These are phyloP conservation scores for Aspergillus biplanus DNA, from an alignment of 495 filamentous ascomycete species.

Conservation along the genomic window DNA sequence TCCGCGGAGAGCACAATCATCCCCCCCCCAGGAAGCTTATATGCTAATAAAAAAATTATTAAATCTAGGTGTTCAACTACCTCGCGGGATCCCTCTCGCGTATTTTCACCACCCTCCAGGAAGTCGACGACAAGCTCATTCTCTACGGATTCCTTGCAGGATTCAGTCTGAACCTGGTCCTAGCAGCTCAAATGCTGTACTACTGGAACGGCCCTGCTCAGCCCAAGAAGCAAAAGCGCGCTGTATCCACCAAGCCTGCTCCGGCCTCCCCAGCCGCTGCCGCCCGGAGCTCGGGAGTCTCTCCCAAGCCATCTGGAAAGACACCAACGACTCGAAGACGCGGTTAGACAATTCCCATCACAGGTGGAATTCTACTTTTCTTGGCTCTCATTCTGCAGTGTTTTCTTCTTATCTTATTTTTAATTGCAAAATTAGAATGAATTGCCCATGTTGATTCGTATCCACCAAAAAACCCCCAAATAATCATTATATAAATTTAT, in stretches of 20 bases:
- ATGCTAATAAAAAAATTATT: too few species aligned
- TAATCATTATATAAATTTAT: neutral
- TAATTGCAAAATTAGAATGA: neutral
- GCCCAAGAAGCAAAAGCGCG: slow-evolving; percentile 42
- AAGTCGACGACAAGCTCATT: slow-evolving; percentile 94
- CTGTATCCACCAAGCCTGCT: slow-evolving; percentile 32
- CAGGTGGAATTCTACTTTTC: slow-evolving; percentile 17
- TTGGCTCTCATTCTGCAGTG: slow-evolving; percentile 1
- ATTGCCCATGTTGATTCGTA: neutral
- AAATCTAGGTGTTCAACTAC: slow-evolving; percentile 90
- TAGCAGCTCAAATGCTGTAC: slow-evolving; percentile 91
- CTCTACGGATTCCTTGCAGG: slow-evolving; percentile 91
- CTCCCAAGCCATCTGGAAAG: slow-evolving; percentile 34
- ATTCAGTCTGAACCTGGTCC: slow-evolving; percentile 81
- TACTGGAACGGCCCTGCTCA: slow-evolving; percentile 81
- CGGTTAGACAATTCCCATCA: slow-evolving; percentile 34
- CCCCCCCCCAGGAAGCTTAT: too few species aligned
- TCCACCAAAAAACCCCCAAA: neutral
- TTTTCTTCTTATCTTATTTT: slow-evolving; percentile 5
- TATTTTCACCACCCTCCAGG: slow-evolving; percentile 95
- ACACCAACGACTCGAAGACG: slow-evolving; percentile 54
- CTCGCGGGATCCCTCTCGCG: slow-evolving; percentile 86
- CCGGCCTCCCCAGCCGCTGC: slow-evolving; percentile 35
- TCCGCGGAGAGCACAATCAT: too few species aligned
- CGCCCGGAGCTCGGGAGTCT: slow-evolving; percentile 36